Evolutionary conservation across 345 rosid species (phyloP).

Genomic region (Gossypium turneri): DNA sequence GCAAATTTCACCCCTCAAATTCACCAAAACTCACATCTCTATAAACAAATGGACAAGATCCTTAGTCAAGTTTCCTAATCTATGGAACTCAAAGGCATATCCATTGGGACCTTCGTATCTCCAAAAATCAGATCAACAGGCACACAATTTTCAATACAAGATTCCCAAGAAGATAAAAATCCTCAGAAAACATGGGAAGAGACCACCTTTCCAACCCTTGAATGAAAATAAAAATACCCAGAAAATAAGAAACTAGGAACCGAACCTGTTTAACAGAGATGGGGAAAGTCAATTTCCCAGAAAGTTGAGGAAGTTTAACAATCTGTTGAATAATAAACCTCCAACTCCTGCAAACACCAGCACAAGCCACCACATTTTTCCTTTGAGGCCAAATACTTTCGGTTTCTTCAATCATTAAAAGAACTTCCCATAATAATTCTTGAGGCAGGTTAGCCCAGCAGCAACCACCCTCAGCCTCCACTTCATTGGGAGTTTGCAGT

Average conservation of each 20-base stretch:
- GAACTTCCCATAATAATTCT: slow-evolving; percentile 69
- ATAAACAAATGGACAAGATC: not conserved
- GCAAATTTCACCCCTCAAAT: not conserved
- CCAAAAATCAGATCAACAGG: not conserved
- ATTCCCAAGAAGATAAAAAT: slow-evolving; percentile 5
- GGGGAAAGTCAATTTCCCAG: slow-evolving; percentile 75
- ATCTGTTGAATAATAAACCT: slow-evolving; percentile 55
- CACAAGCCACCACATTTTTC: slow-evolving; percentile 72
- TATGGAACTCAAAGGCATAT: not conserved
- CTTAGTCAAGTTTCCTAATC: not conserved
- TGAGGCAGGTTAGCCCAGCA: slow-evolving; percentile 74
- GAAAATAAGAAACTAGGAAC: too few relatives aligned
- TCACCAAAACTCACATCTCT: not conserved
- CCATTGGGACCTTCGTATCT: not conserved
- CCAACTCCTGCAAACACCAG: slow-evolving; percentile 82
- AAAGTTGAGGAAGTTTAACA: slow-evolving; percentile 57
- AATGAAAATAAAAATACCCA: not conserved
- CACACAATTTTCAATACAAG: not conserved
- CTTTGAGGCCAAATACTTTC: slow-evolving; percentile 71
- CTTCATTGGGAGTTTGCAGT: slow-evolving; percentile 25
- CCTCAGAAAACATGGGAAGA: not conserved
- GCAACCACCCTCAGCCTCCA: slow-evolving; percentile 23
- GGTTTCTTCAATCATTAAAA: slow-evolving; percentile 54
- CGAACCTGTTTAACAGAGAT: slow-evolving; percentile 78
- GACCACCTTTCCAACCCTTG: not conserved